A percentile compares a stretch with the other conserved stretches of the same genome.
Conservation (phyloP, 2,329 filamentous ascomycete genomes). For the Phyllachora maydis region DNA sequence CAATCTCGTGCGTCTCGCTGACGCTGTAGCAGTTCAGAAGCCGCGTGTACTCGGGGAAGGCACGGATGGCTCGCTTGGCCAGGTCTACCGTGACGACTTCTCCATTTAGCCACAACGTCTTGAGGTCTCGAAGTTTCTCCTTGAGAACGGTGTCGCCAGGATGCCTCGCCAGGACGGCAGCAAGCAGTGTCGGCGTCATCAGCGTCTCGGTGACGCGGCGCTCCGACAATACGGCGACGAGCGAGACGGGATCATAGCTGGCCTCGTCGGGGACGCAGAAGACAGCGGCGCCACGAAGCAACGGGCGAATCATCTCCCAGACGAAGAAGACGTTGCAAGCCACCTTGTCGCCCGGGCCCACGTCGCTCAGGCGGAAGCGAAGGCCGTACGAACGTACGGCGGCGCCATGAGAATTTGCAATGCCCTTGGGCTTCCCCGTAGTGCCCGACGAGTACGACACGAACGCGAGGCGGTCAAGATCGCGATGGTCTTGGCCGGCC, state of each 20-base stretch:
- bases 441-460: conserved; percentile 68
- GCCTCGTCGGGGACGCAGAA: conserved; percentile 54
- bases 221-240: conserved; percentile 47
- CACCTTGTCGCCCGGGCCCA: conserved; percentile 52
- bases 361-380: conserved; percentile 48
- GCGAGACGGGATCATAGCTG: conserved; percentile 56
- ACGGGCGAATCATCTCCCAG: conserved; percentile 64
- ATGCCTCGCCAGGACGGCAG: conserved; percentile 52
- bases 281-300: conserved; percentile 57
- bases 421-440: conserved; percentile 63
- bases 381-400: conserved; percentile 55
- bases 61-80: conserved; percentile 43
- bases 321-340: conserved; percentile 82
- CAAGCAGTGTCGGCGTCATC: conserved; percentile 64
- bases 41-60: conserved; percentile 46
- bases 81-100: conserved; percentile 68
- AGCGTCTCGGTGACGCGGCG: conserved; percentile 58
- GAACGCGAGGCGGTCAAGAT: conserved; percentile 55
- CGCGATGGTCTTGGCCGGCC: conserved; percentile 24
- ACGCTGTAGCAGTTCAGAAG: conserved; percentile 68
- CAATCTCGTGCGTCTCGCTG: conserved; percentile 65
- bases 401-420: conserved; percentile 59
- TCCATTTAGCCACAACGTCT: conserved; percentile 61
- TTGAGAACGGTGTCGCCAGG: conserved; percentile 45
- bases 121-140: conserved; percentile 40